A percentile compares a stretch with the other conserved stretches of the same genome.
Conservation (phyloP, 345 rosid species). For the Eucalyptus brandiana region DNA sequence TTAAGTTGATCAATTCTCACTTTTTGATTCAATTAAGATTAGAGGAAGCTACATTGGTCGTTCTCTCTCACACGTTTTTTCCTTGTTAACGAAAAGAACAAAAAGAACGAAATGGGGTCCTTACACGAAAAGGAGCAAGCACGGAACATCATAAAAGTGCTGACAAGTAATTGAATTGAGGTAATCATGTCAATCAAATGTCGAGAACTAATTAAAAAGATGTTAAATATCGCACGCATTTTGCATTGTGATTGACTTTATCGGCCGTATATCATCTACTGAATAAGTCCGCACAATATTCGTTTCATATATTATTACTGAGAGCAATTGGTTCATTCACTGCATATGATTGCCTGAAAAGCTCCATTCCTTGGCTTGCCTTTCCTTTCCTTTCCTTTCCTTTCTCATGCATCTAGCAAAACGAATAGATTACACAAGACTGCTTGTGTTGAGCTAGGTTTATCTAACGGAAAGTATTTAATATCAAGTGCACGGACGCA, state of each 20-base stretch:
- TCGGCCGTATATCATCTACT: not conserved
- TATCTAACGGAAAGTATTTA: not conserved
- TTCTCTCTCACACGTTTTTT: not conserved
- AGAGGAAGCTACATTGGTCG: not conserved
- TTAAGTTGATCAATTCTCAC: not conserved
- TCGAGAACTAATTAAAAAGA: not conserved
- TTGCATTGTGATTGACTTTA: not conserved
- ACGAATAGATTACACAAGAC: not conserved
- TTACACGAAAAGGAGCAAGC: not conserved
- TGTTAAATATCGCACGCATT: not conserved
- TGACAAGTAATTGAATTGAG: not conserved
- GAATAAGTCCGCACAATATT: not conserved
- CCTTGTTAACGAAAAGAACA: not conserved
- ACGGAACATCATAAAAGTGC: not conserved
- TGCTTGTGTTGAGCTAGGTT: not conserved
- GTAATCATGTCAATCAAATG: not conserved
- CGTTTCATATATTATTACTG: not conserved
- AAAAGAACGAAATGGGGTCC: not conserved
- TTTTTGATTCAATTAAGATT: no score
- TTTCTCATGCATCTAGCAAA: not conserved
- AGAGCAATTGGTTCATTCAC: not conserved
- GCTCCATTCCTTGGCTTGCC: not conserved
- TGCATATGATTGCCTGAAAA: not conserved
- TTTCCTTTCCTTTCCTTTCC: not conserved
- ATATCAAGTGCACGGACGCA: not conserved